Percentiles rank a stretch among this genome's conserved stretches.
Conservation (phyloP, 1,284 basidiomycete species). For the Cutaneotrichosporon sp. region DNA sequence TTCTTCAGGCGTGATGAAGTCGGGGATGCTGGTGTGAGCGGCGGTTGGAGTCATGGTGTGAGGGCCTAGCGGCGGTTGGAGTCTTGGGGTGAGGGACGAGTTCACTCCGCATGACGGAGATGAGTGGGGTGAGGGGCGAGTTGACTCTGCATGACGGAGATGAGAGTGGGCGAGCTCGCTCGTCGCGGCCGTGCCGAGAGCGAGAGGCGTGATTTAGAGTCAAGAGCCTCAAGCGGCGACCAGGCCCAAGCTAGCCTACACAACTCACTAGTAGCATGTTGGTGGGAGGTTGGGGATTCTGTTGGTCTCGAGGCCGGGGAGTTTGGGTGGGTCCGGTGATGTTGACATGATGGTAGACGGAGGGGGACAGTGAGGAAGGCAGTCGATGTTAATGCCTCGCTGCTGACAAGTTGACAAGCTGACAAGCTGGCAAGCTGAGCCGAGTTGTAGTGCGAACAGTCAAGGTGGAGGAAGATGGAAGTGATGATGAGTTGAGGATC, state of each 20-base stretch:
- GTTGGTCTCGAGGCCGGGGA: background rate
- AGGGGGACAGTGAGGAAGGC: background rate
- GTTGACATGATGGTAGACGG: background rate
- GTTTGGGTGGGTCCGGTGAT: background rate
- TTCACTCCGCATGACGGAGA: background rate
- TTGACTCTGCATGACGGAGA: too few species aligned
- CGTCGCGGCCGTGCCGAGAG: too few species aligned
- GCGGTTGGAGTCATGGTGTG: background rate
- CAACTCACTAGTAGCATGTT: constrained; percentile 9
- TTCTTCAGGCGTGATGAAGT: constrained; percentile 76
- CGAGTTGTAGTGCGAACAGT: background rate
- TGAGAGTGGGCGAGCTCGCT: too few species aligned
- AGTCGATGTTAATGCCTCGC: too few species aligned
- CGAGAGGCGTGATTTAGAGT: too few species aligned
- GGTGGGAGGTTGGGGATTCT: constrained; percentile 6
- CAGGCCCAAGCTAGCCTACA: too few species aligned
- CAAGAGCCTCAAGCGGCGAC: too few species aligned
- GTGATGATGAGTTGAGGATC: background rate
- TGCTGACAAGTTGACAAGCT: too few species aligned
- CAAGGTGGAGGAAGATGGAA: background rate
- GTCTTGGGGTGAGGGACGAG: background rate
- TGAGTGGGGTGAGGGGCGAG: background rate
- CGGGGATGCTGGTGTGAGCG: constrained; percentile 62
- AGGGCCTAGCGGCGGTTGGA: constrained; percentile 5
- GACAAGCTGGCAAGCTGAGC: too few species aligned